Evolutionary conservation across 805 yeast genomes (phyloP).

Genomic region (Candida ascalaphidarum): DNA sequence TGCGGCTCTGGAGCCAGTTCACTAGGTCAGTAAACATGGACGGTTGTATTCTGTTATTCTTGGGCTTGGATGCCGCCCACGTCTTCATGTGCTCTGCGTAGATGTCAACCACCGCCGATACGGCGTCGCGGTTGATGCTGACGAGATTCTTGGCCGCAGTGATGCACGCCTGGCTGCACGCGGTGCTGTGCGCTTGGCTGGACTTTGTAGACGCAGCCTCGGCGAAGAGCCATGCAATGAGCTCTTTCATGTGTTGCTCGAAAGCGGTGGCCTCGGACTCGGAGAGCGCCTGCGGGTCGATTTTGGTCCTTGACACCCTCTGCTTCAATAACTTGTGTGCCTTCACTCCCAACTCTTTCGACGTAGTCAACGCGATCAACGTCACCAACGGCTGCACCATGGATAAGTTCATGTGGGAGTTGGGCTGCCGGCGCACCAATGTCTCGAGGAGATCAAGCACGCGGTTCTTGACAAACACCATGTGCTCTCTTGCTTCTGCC

Average conservation of each 20-base stretch:
- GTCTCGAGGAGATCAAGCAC: conserved; percentile 70
- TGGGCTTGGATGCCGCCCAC: conserved; percentile 48
- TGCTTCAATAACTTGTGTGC: conserved; percentile 64
- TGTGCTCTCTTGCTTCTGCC: conserved; percentile 70
- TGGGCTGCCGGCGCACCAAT: conserved; percentile 40
- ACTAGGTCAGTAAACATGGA: conserved; percentile 66
- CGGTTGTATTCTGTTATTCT: conserved; percentile 44
- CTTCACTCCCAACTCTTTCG: conserved; percentile 62
- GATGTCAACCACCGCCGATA: conserved; percentile 42
- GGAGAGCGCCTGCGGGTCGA: conserved; percentile 12
- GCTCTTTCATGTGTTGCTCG: conserved; percentile 13
- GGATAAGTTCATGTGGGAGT: conserved; percentile 30
- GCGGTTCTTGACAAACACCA: conserved; percentile 70
- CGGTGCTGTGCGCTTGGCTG: conserved; percentile 41
- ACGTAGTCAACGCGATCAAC: conserved; percentile 60
- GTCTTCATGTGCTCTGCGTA: conserved; percentile 47
- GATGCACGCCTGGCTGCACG: conserved; percentile 61
- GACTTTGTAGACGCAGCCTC: conserved; percentile 30
- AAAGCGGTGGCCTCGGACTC: conserved; percentile 8
- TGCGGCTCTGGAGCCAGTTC: conserved; percentile 68
- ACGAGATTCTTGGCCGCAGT: conserved; percentile 51
- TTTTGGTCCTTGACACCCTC: conserved; percentile 44
- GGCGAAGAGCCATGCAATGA: conserved; percentile 35
- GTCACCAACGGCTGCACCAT: conserved; percentile 49
- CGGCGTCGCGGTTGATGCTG: conserved; percentile 19